Evolutionary conservation across 768 basidiomycete species (phyloP).

Genomic region (Lactarius sp.): DNA sequence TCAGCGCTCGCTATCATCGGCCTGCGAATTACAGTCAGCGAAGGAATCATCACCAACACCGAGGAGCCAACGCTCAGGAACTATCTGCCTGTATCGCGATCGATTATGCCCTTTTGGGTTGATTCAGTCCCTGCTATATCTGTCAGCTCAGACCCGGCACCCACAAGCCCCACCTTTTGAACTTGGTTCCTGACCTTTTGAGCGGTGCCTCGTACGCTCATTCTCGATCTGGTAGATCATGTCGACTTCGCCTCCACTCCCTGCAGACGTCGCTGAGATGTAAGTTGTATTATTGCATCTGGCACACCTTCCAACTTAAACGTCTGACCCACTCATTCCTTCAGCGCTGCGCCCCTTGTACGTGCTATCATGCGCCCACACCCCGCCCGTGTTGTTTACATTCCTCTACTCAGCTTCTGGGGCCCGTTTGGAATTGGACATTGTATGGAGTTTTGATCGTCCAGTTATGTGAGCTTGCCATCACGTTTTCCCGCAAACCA

Average conservation of each 20-base stretch:
- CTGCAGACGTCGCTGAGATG: neutral
- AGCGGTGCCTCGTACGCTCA: neutral
- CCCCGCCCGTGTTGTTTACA: neutral
- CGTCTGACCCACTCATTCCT: neutral
- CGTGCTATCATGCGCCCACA: neutral
- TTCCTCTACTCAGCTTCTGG: neutral
- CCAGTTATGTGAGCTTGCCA: conserved; percentile 2
- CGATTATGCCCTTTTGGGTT: too few relatives aligned
- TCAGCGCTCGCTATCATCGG: too few relatives aligned
- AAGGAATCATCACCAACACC: too few relatives aligned
- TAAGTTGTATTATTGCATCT: neutral
- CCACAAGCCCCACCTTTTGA: too few relatives aligned
- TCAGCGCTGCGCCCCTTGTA: conserved; percentile 1
- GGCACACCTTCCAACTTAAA: neutral
- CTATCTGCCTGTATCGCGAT: too few relatives aligned
- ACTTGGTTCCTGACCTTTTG: neutral
- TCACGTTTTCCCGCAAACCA: neutral
- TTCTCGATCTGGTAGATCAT: neutral
- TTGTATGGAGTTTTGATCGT: conserved; percentile 13
- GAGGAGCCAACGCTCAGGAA: too few relatives aligned
- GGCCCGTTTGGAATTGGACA: conserved; percentile 11
- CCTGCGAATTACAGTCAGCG: too few relatives aligned
- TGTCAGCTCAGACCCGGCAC: too few relatives aligned
- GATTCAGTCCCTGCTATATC: too few relatives aligned
- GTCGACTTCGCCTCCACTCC: neutral